phyloP scores from a whole-genome alignment of 202 grass and related monocot genomes.

The Carex sylvatica region DNA sequence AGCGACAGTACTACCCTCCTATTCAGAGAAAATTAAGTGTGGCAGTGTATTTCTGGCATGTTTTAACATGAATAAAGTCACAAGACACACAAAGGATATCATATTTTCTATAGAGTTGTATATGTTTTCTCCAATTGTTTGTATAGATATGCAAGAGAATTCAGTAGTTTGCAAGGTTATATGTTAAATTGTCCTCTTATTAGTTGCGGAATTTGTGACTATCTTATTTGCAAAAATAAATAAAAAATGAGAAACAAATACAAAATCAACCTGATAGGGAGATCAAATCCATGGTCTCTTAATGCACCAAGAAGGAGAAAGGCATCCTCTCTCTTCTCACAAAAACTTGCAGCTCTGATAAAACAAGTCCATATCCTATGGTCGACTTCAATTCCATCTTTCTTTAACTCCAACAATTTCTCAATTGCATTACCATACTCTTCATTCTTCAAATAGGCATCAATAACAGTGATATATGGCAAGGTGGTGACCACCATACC shows the following conservation, averaged over 20 bases:
- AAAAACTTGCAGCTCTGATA: slow-evolving; percentile 90
- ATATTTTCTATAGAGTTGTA: not conserved
- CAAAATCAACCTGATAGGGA: slow-evolving; percentile 65
- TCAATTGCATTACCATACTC: slow-evolving; percentile 65
- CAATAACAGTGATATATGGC: slow-evolving; percentile 82
- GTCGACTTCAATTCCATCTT: slow-evolving; percentile 74
- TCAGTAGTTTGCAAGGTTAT: not conserved
- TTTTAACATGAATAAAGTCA: not conserved
- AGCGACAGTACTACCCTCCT: not conserved
- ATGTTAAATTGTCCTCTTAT: not conserved
- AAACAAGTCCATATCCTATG: slow-evolving; percentile 97
- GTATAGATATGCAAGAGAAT: slow-evolving; percentile 1
- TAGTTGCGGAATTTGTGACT: not conserved
- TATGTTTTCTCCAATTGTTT: not conserved
- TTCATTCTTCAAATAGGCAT: slow-evolving; percentile 85
- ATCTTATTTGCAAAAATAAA: not conserved
- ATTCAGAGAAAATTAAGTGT: not conserved
- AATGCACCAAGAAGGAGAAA: slow-evolving; percentile 72
- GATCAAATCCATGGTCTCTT: slow-evolving; percentile 70
- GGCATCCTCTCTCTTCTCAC: slow-evolving; percentile 58
- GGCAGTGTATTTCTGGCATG: not conserved
- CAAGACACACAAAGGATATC: not conserved
- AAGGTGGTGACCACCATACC: slow-evolving; percentile 59
- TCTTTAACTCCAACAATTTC: slow-evolving; percentile 75
- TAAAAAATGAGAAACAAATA: slow-evolving; percentile 4